These are phyloP conservation scores for Carex scoparia DNA, from an alignment of 176 grass and related monocot species.

Conservation along the genomic window DNA sequence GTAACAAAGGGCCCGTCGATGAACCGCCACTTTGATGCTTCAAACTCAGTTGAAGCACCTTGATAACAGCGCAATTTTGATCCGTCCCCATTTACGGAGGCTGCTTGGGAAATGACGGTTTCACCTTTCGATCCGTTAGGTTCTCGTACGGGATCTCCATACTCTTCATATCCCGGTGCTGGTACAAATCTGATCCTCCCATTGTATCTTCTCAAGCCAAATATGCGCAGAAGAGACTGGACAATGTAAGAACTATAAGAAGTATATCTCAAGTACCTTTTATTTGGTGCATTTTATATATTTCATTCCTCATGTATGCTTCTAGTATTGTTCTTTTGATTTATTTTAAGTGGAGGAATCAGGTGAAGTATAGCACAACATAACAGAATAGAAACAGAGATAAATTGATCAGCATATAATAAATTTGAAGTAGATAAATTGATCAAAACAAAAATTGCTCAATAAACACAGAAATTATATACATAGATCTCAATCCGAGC, in stretches of 20 bases:
- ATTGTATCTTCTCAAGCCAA: conserved; percentile 53
- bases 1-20: conserved; percentile 67
- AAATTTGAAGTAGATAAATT: too few relatives aligned
- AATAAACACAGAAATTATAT: conserved; percentile 22
- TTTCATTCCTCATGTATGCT: background rate
- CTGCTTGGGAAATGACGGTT: background rate
- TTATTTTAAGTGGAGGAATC: too few relatives aligned
- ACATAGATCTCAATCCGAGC: conserved; percentile 79
- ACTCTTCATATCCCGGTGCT: conserved; percentile 66
- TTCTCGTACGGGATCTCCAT: conserved; percentile 48
- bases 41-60: conserved; percentile 33
- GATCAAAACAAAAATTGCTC: background rate
- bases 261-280: background rate
- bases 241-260: background rate
- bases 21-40: conserved; percentile 49
- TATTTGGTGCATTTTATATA: background rate
- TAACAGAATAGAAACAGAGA: background rate
- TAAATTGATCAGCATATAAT: too few relatives aligned
- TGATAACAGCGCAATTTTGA: conserved; percentile 32
- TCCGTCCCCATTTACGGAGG: conserved; percentile 15
- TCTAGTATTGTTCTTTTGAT: background rate
- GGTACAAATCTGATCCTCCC: conserved; percentile 60
- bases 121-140: background rate
- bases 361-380: background rate
- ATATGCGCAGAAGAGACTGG: conserved; percentile 61